A percentile compares a stretch with the other conserved stretches of the same genome.
These are phyloP conservation scores for Rhizophora mangle DNA, from an alignment of 345 rosid genomes.

Conservation along the genomic window DNA sequence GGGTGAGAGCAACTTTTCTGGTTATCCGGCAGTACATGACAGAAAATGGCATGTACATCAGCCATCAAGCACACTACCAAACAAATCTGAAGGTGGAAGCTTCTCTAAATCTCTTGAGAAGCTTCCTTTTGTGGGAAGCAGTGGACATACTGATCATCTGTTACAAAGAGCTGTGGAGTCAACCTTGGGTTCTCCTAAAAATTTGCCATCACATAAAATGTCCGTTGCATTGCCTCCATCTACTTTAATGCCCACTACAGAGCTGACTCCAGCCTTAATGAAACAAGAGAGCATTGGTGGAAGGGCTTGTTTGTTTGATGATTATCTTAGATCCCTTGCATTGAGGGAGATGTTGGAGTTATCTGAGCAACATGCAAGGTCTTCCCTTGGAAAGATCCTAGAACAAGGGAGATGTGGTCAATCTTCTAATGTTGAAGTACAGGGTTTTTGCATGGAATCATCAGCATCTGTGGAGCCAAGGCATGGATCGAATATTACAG, in stretches of 20 bases:
- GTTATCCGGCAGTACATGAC: constrained; percentile 24
- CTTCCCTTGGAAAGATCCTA: constrained; percentile 27
- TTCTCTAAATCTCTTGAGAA: constrained; percentile 22
- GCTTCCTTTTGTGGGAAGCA: constrained; percentile 18
- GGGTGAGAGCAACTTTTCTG: constrained; percentile 14
- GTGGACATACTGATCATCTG: constrained; percentile 20
- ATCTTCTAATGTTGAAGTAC: constrained; percentile 22
- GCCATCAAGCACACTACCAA: constrained; percentile 15
- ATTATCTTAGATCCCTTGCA: constrained; percentile 42
- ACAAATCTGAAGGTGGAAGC: constrained; percentile 25
- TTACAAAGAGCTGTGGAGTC: constrained; percentile 18
- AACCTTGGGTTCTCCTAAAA: constrained; percentile 14
- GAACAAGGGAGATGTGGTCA: constrained; percentile 20
- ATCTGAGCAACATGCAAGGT: constrained; percentile 37
- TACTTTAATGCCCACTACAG: constrained; percentile 19
- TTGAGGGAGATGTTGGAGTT: constrained; percentile 38
- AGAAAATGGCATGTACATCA: constrained; percentile 9
- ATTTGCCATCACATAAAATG: constrained; percentile 23
- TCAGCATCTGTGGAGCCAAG: constrained; percentile 23
- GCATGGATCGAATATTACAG: constrained; percentile 10
- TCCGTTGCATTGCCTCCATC: constrained; percentile 22
- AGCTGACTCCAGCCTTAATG: constrained; percentile 15
- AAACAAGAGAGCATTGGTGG: constrained; percentile 19
- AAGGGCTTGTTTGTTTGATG: constrained; percentile 35
- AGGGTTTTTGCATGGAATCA: constrained; percentile 25